Conservation (phyloP, 2,329 filamentous ascomycete genomes). For the Cercospora sp. region DNA sequence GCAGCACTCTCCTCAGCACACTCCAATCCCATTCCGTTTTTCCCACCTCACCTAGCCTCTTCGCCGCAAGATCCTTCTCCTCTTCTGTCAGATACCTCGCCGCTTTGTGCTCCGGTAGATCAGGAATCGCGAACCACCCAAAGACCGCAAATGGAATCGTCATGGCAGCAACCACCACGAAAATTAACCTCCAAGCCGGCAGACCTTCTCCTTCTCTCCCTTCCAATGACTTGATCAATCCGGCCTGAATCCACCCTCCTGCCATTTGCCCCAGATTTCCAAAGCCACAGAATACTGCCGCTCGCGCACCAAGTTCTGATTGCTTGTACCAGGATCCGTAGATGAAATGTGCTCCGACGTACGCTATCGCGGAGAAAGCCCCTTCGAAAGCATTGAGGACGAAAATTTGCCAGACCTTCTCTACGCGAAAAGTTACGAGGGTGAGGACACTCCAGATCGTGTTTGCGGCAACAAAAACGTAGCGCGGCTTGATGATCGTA, state of each 20-base stretch:
- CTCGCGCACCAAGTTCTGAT: slow-evolving; percentile 45
- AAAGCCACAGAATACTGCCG: slow-evolving; percentile 47
- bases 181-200: slow-evolving; percentile 48
- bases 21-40: slow-evolving; percentile 29
- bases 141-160: slow-evolving; percentile 47
- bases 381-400: slow-evolving; percentile 49
- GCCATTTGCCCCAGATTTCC: slow-evolving; percentile 49
- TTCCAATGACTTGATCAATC: slow-evolving; percentile 41
- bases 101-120: slow-evolving; percentile 45
- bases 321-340: slow-evolving; percentile 50
- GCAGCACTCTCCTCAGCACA: slow-evolving; percentile 39
- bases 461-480: slow-evolving; percentile 48
- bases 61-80: slow-evolving; percentile 43
- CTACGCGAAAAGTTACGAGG: slow-evolving; percentile 46
- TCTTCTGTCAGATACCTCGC: slow-evolving; percentile 44
- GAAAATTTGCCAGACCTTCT: slow-evolving; percentile 48
- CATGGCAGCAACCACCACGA: slow-evolving; percentile 47
- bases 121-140: slow-evolving; percentile 49
- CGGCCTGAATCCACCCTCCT: slow-evolving; percentile 50
- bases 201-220: slow-evolving; percentile 37
- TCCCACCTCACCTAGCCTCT: slow-evolving; percentile 40
- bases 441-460: slow-evolving; percentile 49
- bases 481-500: slow-evolving; percentile 43
- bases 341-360: slow-evolving; percentile 48
- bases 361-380: slow-evolving; percentile 47